Evolutionary conservation across 179 eudicot species (phyloP).

Genomic region (Pouteria campechiana): DNA sequence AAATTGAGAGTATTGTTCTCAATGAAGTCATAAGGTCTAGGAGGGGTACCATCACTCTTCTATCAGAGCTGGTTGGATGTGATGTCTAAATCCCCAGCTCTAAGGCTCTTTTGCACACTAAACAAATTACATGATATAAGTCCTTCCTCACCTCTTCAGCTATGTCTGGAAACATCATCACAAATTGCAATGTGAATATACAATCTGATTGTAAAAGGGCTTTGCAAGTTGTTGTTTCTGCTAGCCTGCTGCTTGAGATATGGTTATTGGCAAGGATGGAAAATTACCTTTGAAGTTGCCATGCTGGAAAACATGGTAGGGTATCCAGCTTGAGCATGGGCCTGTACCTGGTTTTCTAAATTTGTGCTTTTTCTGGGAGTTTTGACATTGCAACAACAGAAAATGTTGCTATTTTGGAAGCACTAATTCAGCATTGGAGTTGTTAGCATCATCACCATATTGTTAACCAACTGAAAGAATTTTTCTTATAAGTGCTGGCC

Average conservation of each 20-base stretch:
- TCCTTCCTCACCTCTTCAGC: constrained; percentile 1
- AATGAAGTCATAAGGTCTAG: too few relatives aligned
- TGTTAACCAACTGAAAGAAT: constrained; percentile 51
- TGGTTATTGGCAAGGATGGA: constrained; percentile 89
- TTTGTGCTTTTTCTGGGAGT: constrained; percentile 56
- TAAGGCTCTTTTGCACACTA: not conserved
- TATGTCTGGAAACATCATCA: too few relatives aligned
- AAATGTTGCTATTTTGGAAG: constrained; percentile 62
- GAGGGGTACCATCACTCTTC: constrained; percentile 6
- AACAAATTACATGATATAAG: not conserved
- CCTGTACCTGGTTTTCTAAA: constrained; percentile 88
- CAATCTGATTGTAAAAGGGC: constrained; percentile 21
- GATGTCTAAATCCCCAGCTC: not conserved
- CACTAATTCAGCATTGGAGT: constrained; percentile 46
- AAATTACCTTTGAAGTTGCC: constrained; percentile 79
- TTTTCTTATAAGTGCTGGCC: constrained; percentile 85
- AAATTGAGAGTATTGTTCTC: too few relatives aligned
- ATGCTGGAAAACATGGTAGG: constrained; percentile 95
- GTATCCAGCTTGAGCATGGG: constrained; percentile 55
- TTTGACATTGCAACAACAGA: constrained; percentile 36
- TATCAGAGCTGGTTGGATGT: not conserved
- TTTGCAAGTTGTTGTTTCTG: constrained; percentile 86
- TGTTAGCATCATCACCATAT: constrained; percentile 53
- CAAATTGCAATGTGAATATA: constrained; percentile 10
- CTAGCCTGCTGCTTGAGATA: constrained; percentile 52